Base-by-base conservation (phyloP, 2,329 filamentous ascomycete species). In the Scorias spongiosa region DNA sequence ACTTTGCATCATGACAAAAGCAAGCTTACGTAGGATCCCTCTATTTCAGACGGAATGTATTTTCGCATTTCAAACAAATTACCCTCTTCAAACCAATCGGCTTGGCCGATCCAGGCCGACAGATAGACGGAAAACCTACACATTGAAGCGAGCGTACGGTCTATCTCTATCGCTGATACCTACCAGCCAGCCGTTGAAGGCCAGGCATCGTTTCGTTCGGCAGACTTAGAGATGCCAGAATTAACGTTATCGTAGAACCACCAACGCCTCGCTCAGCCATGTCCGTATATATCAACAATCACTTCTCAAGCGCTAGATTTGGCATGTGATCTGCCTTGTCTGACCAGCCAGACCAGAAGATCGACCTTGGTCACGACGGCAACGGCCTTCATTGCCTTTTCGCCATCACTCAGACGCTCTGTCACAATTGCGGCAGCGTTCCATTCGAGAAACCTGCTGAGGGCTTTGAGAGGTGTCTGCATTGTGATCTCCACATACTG, bases 301-400 rank as follows among this genome's bases (percentile, higher is more conserved):
- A 26, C 7, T 26, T 26, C 15, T 15, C 15, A 36, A 36, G 32
- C 15, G 9, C 32, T 36, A 12, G 32, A 12, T 15, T 36, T 36
- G 15, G 32, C 32, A 4, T 36, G 32, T 12, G 32, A 36, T 15
- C 32, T 53, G 2, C 66, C 68, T 51, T 74, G 71, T 64, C 80
- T 85, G 32, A 96, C 78, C 75, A 98, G 78, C 81, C 85, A 98
- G 37, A 81, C 87, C 56, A 98, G 66, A 55, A 98, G 64, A 66
- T 98, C 91, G 5, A 98, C 91, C 74, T 98, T 98, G 29, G 91
- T 96, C 7, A 93, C 88, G 8, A 98, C 78, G 7, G 86, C 91
- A 41, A 91, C 71, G 1, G 93, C 87, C 70, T 85, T 93, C 52
- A 78, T 47, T 2, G 43, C 44, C 7, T 50, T 51, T 28, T 48